Evolutionary conservation across 108 stramenopile species (phyloP), one percentile per base, ranked within the genome.

Genomic region (Pelagomonas calceolata): DNA sequence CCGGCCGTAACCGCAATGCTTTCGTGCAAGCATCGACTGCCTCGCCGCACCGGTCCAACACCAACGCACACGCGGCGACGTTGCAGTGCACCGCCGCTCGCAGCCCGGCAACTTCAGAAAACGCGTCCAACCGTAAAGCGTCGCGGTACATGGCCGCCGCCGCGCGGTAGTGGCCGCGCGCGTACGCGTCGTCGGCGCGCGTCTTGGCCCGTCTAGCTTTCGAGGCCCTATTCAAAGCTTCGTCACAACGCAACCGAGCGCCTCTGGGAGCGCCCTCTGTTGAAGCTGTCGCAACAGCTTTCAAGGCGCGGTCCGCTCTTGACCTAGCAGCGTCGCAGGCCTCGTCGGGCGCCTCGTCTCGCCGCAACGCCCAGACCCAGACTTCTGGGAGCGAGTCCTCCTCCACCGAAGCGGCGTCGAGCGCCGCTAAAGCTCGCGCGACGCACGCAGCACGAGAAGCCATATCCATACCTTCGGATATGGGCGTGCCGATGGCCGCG

Each of bases 151-250:
- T 60, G 51, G 51, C 51, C 21, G 26, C 26, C 21, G 51, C 51
- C 21, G 51, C 51, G 51, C 51, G 51, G 51, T 60, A 60, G 51
- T 60, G 51, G 51, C 51, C 51, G 21, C 51, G 51, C 51, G 51
- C 26, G 26, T 60, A 60, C 21, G 51, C 51, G 51, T 60, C 51
- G 51, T 60, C 51, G 51, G 51, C 51, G 51, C 51, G 51, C 21
- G 10, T 26, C 51, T 60, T 60, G 51, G 51, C 51, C 21, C 51
- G 51, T 3, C 51, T 17, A 1, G 26, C 1, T 3, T 26, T 16
- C 21, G 51, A 9, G 7, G 51, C 51, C 21, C 51, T 17, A 26
- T 26, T 16, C 21, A 60, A 26, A 17, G 18, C 51, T 17, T 4
- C 7, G 7, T 16, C 14, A 26, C 51, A 60, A 12, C 39, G 39